phyloP scores from a whole-genome alignment of 495 filamentous ascomycete genomes.

The Penicillium canariense region DNA sequence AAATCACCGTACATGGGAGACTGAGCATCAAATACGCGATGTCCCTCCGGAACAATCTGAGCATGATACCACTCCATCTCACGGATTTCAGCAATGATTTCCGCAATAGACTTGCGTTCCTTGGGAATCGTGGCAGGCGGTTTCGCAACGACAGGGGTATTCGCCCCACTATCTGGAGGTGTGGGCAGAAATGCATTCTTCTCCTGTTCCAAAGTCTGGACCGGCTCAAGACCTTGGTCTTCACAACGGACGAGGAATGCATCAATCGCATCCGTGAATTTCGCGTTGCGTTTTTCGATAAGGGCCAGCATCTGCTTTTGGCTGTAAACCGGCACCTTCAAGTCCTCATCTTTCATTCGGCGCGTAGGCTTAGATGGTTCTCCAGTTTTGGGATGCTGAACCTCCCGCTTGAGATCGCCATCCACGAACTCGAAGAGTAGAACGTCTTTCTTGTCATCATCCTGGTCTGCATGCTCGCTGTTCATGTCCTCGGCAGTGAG shows the following conservation, averaged over 20 bases:
- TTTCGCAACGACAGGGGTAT: slow-evolving; percentile 43
- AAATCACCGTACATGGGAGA: slow-evolving; percentile 79
- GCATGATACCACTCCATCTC: slow-evolving; percentile 79
- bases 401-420: slow-evolving; percentile 82
- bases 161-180: slow-evolving; percentile 46
- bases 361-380: slow-evolving; percentile 63
- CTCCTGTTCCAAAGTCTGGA: slow-evolving; percentile 55
- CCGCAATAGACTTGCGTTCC: slow-evolving; percentile 76
- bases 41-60: slow-evolving; percentile 93
- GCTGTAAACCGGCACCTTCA: slow-evolving; percentile 92
- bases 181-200: slow-evolving; percentile 46
- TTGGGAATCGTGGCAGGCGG: slow-evolving; percentile 70
- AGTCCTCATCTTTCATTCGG: slow-evolving; percentile 67
- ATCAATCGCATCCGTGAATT: slow-evolving; percentile 78
- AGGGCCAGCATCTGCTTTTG: slow-evolving; percentile 87
- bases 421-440: slow-evolving; percentile 91
- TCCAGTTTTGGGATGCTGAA: slow-evolving; percentile 65
- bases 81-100: slow-evolving; percentile 85
- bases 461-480: slow-evolving; percentile 30
- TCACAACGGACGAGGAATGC: slow-evolving; percentile 73
- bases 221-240: slow-evolving; percentile 63
- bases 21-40: slow-evolving; percentile 89
- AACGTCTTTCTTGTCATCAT: slow-evolving; percentile 55
- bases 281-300: slow-evolving; percentile 88
- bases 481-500: slow-evolving; percentile 30